These are phyloP conservation scores for Tolypocladium guangdongense DNA, from an alignment of 2,329 filamentous ascomycete species.

Conservation along the genomic window DNA sequence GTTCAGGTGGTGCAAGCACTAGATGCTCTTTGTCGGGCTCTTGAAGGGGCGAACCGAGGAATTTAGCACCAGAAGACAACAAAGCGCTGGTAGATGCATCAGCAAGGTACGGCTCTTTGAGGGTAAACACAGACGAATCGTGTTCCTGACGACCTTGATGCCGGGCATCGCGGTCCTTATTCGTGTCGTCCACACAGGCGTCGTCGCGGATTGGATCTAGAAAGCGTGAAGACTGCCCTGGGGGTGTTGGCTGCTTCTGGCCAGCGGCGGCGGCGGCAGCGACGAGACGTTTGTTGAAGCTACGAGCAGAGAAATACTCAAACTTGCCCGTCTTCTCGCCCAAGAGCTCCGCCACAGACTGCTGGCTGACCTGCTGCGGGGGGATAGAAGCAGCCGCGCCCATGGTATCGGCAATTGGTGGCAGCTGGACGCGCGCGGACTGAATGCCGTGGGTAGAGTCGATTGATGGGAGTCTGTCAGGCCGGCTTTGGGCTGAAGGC, in stretches of 20 bases:
- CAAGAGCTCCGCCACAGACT: constrained; percentile 15
- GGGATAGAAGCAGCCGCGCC: not conserved
- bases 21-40: not conserved
- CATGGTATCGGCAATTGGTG: constrained; percentile 7
- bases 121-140: not conserved
- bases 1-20: not conserved
- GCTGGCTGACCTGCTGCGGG: not conserved
- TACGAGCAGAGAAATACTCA: constrained; percentile 6
- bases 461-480: not conserved
- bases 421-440: not conserved
- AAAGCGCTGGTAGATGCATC: constrained; percentile 8
- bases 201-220: too few species aligned
- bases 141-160: not conserved
- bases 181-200: not conserved
- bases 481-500: too few species aligned
- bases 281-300: not conserved
- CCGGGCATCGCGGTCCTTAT: not conserved
- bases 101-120: not conserved
- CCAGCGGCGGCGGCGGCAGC: not conserved
- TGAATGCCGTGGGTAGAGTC: not conserved
- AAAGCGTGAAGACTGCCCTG: not conserved
- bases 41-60: constrained; percentile 15
- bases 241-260: not conserved
- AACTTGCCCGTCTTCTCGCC: constrained; percentile 25
- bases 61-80: constrained; percentile 19